These are phyloP conservation scores for Bacterosira constricta DNA, from an alignment of 108 stramenopile genomes.

Conservation along the genomic window DNA sequence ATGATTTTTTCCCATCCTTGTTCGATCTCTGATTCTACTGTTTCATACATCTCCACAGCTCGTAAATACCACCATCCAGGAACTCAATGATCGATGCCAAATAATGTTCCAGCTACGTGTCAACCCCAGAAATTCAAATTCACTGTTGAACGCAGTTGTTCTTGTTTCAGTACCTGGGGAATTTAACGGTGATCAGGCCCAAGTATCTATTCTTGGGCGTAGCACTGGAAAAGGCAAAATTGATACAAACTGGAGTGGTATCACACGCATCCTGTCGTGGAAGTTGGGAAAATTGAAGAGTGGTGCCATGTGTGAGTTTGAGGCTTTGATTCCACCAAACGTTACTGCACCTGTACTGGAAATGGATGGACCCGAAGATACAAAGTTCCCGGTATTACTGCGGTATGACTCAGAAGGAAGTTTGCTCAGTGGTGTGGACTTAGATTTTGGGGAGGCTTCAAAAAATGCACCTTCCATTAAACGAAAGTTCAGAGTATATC, in stretches of 20 bases:
- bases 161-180: neutral
- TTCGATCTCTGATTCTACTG: too few species aligned
- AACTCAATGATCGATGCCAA: neutral
- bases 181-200: neutral
- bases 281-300: slow-evolving; percentile 10
- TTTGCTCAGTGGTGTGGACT: slow-evolving; percentile 10
- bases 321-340: slow-evolving; percentile 1
- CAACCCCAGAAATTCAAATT: slow-evolving; percentile 5
- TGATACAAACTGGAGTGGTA: slow-evolving; percentile 6
- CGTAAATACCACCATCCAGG: slow-evolving; percentile 1
- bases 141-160: neutral
- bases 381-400: slow-evolving; percentile 10
- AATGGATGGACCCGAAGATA: neutral
- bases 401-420: slow-evolving; percentile 16
- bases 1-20: too few species aligned
- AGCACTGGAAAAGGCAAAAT: slow-evolving; percentile 4
- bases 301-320: slow-evolving; percentile 19
- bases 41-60: neutral
- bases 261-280: slow-evolving; percentile 12
- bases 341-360: neutral
- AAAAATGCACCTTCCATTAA: neutral
- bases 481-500: slow-evolving; percentile 13
- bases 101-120: neutral
- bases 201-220: slow-evolving; percentile 5
- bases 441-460: neutral